Conservation (phyloP, 2,329 filamentous ascomycete species). For the Botryotinia globosa region DNA sequence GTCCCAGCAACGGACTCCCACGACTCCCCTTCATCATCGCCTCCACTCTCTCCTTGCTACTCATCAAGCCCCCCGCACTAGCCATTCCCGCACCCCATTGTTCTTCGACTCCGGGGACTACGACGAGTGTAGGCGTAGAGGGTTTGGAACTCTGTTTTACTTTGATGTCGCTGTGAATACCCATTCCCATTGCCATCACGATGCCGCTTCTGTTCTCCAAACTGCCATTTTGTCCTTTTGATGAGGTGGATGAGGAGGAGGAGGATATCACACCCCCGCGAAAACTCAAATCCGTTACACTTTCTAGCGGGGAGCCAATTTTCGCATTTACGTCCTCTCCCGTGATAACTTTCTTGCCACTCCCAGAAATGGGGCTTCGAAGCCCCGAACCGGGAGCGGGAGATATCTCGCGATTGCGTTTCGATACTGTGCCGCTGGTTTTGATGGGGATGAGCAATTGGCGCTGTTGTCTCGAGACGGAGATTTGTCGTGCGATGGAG, state of each 20-base stretch:
- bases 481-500: constrained; percentile 67
- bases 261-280: background rate
- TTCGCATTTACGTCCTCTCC: background rate
- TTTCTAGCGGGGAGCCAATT: background rate
- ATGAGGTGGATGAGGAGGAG: too few species aligned
- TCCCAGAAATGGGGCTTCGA: too few species aligned
- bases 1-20: background rate
- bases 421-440: background rate
- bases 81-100: background rate
- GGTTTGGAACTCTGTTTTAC: background rate
- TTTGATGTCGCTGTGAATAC: background rate
- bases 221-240: background rate
- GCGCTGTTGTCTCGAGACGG: constrained; percentile 60
- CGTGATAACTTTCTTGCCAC: background rate
- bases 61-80: background rate
- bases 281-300: background rate
- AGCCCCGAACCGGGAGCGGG: too few species aligned
- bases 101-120: background rate
- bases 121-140: background rate
- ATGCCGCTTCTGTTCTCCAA: too few species aligned
- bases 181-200: background rate
- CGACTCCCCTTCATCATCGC: background rate
- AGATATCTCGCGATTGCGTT: background rate
- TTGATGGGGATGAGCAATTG: constrained; percentile 54
- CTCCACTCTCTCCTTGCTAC: background rate